Evolutionary conservation across 306 rosid genomes (phyloP), one percentile per base, ranked within the genome.

Genomic region (Alnus glutinosa): DNA sequence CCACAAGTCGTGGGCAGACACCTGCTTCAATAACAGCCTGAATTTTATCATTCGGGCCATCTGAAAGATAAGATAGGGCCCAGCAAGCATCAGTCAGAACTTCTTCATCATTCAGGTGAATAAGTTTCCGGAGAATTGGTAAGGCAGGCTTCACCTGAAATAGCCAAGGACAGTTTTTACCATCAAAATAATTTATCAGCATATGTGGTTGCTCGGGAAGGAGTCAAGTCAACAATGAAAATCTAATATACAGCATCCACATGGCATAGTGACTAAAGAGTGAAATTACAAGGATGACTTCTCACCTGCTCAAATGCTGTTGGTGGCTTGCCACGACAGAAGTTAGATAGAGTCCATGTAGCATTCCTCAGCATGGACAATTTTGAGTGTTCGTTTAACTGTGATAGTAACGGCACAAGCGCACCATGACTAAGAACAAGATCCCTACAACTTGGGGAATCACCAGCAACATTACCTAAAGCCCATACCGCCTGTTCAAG

Each of bases 1-100:
- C 87, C 75, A 86, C 91, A 72, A 89, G 90, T 30, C 87, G 86
- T 37, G 73, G 85, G 75, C 94, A 89, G 68, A 90, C 88, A 13
- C 87, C 89, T 19, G 88, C 77, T 9, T 92, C 94, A 80, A 92
- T 77, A n/a, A 92, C 89, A 75, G 88, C 87, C 77, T 92, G 89
- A 75, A 84, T 85, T 75, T 84, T 88, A 44, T 85, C 91, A 82
- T 83, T 85, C 5, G 89, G 82, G 74, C 87, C 91, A 49, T 89
- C 90, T 30, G 92, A 92, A 82, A 92, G 88, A 82, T 90, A 85
- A 37, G 88, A 86, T 63, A 92, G 88, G 76, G 92, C 89, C 94
- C 94, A 87, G 78, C 90, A 89, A 49, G 90, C 89, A 76, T 92
- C 88, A 54, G 89, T 77, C 79, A 89, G 34, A 59, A 90, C 89